These are phyloP conservation scores for Kodamaea restingae DNA, from an alignment of 805 yeast species.

Conservation along the genomic window DNA sequence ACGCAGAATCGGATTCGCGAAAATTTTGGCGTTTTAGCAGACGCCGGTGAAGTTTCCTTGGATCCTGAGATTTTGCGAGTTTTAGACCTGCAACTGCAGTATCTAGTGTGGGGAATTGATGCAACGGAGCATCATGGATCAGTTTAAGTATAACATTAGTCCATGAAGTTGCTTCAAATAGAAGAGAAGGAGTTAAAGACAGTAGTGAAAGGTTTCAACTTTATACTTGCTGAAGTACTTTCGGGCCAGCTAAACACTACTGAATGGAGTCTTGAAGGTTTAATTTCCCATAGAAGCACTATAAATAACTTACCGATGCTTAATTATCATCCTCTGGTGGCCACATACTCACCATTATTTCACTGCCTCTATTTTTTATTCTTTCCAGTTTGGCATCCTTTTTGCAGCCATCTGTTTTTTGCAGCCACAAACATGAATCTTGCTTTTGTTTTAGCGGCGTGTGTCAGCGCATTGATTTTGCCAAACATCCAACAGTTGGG, in stretches of 20 bases:
- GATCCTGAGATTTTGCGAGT: slow-evolving; percentile 31
- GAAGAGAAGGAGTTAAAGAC: neutral
- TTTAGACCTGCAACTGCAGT: slow-evolving; percentile 31
- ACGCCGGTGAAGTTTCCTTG: slow-evolving; percentile 36
- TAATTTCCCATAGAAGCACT: no score
- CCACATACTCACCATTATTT: no score
- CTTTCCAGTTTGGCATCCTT: neutral
- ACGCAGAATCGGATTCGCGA: slow-evolving; percentile 46
- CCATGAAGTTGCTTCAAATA: neutral
- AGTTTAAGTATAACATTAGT: neutral
- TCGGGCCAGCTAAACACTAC: no score
- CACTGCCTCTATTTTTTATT: no score
- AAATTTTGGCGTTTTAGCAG: slow-evolving; percentile 53
- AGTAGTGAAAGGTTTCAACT: no score
- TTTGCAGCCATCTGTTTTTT: neutral
- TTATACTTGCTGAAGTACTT: no score
- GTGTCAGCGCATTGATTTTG: slow-evolving; percentile 1
- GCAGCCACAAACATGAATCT: neutral
- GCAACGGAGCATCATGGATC: neutral
- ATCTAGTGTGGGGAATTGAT: neutral
- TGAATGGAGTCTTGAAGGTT: no score
- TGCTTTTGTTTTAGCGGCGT: neutral
- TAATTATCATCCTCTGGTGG: no score
- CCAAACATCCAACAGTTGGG: neutral
- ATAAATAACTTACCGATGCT: no score